Base-by-base conservation (phyloP, 2,329 filamentous ascomycete species). In the Raffaelea ambrosiae region DNA sequence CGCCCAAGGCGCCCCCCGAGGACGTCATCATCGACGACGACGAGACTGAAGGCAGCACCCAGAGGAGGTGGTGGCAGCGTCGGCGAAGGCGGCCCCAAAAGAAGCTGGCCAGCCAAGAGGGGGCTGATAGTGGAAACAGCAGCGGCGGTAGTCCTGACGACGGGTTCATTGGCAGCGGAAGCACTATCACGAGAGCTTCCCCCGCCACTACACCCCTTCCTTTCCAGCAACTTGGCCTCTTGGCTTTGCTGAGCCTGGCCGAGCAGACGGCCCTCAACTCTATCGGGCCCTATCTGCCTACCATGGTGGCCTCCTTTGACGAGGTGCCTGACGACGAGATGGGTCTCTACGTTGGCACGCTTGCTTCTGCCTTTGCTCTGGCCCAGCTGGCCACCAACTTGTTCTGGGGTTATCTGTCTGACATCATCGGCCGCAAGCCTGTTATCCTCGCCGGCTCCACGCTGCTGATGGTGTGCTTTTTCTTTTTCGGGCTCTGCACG, bases 181-280 rank as follows among this genome's bases (percentile, higher is more conserved):
- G 26, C 26, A 29, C 7, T 7, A 38, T 7, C 7, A n/a, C 16
- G 35, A n/a, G 7, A n/a, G 35, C 35, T 16, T 38, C 35, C 35
- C 9, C 9, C 31, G 31, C 31, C 31, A 33, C 39, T 7, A 87
- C 88, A 2, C 90, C 91, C 0, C 68, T 98, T 18, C 93, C 93
- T 0, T 80, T 81, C 54, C 81, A 75, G 55, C 93, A 97, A 69
- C 83, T 98, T 51, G 76, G 82, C 5, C 78, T 97, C 13, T 72
- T 98, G 31, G 91, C 91, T 1, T 70, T 96, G 54, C 86, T 98
- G 51, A 90, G 90, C 7, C 74, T 98, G 20, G 86, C 87, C 47
- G 93, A 98, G 63, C 93, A 98, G 71, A 97, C 91, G 0, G 93
- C 93, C 0, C 77, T 98, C 61, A 98, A 98, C 65, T 95, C 89